Conservation (phyloP, 148 eudicot genomes). For the Amaranthus palmeri region DNA sequence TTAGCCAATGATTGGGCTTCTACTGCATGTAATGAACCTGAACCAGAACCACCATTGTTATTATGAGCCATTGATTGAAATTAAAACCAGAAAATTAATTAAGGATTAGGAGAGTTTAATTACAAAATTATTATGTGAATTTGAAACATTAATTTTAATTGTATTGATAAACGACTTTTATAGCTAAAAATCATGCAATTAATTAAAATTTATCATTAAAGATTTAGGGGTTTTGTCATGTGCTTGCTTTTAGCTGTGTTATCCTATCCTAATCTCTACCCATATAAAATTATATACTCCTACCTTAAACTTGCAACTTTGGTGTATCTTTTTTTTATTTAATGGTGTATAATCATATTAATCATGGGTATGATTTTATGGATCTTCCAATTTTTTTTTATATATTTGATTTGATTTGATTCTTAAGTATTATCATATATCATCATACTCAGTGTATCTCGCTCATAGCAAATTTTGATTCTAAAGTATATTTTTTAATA, state of each 20-base stretch:
- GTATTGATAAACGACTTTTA: conserved; percentile 7
- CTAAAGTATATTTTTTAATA: too few relatives aligned
- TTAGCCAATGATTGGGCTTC: conserved; percentile 4
- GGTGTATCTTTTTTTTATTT: neutral
- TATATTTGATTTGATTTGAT: too few relatives aligned
- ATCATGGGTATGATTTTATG: too few relatives aligned
- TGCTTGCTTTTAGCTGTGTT: conserved; percentile 12
- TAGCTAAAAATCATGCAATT: neutral
- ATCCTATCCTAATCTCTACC: neutral
- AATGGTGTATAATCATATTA: too few relatives aligned
- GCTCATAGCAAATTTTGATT: too few relatives aligned
- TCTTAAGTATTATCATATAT: too few relatives aligned
- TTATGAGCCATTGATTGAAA: conserved; percentile 22
- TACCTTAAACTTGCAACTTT: conserved; percentile 12
- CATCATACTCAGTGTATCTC: too few relatives aligned
- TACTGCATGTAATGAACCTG: neutral
- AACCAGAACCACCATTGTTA: conserved; percentile 8
- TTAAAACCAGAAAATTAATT: too few relatives aligned
- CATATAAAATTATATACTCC: conserved; percentile 1
- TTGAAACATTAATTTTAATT: neutral
- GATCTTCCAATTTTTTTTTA: too few relatives aligned
- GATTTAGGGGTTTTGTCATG: neutral
- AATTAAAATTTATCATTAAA: too few relatives aligned
- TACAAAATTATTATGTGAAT: neutral
- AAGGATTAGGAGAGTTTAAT: neutral